Conservation (phyloP, 805 yeast genomes). For the Kockiozyma suomiensis region DNA sequence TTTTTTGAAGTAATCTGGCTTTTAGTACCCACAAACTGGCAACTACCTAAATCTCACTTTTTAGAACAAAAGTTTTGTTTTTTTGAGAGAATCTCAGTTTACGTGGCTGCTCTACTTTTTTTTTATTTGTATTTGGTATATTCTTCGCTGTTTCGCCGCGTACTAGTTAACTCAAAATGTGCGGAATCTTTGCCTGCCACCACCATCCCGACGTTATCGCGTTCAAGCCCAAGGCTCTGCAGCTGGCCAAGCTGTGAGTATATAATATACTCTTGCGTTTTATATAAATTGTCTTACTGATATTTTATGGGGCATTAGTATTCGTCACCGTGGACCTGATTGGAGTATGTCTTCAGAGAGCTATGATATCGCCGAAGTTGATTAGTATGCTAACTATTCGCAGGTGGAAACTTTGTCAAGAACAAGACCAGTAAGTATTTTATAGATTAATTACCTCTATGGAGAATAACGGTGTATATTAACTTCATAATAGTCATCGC, state of each 20-base stretch:
- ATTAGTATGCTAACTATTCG: not conserved
- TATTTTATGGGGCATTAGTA: constrained; percentile 48
- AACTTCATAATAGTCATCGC: constrained; percentile 53
- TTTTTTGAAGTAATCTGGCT: not conserved
- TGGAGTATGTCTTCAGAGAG: constrained; percentile 54
- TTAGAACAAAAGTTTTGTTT: not conserved
- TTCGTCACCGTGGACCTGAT: constrained; percentile 99
- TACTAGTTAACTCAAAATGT: constrained; percentile 56
- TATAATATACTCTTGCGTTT: not conserved
- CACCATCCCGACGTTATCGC: constrained; percentile 75
- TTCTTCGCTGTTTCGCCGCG: not conserved
- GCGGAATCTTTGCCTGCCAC: constrained; percentile 96
- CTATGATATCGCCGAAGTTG: not conserved
- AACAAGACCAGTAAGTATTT: constrained; percentile 59
- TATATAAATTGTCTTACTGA: not conserved
- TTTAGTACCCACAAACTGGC: too few relatives aligned
- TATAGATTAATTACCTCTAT: not conserved
- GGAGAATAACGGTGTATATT: not conserved
- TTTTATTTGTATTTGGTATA: not conserved
- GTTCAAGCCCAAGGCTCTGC: constrained; percentile 86
- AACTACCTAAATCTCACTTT: not conserved
- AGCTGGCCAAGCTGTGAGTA: constrained; percentile 63
- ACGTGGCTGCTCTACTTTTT: too few relatives aligned
- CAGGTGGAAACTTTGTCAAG: constrained; percentile 70
- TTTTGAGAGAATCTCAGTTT: not conserved